Percentiles rank a stretch among this genome's conserved stretches.
These are phyloP conservation scores for Hypholoma sublateritium DNA, from an alignment of 768 basidiomycete species.

Conservation along the genomic window DNA sequence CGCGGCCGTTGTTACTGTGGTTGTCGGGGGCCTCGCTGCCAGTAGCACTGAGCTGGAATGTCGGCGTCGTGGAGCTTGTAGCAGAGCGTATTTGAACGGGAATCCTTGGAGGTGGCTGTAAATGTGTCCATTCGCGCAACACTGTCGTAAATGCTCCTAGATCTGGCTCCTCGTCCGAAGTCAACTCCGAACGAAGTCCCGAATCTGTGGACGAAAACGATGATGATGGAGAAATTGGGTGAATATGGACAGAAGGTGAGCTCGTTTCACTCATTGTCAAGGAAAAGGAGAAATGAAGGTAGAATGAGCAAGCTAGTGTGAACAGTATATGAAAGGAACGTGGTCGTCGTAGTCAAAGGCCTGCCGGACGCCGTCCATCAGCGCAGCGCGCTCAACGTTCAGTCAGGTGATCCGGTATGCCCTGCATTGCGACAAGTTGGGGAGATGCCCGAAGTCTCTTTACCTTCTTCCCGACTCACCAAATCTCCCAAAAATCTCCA, in stretches of 20 bases:
- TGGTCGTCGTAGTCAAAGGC: neutral
- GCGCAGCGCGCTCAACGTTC: neutral
- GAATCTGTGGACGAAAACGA: conserved; percentile 24
- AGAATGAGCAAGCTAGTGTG: neutral
- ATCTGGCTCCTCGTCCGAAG: conserved; percentile 68
- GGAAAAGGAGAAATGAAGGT: conserved; percentile 10
- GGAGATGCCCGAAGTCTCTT: no score
- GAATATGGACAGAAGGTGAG: conserved; percentile 22
- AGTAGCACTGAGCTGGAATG: conserved; percentile 22
- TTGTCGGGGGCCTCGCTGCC: conserved; percentile 18
- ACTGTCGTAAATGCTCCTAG: conserved; percentile 72
- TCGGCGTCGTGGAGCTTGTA: conserved; percentile 25
- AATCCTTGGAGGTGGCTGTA: conserved; percentile 48
- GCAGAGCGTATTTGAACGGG: conserved; percentile 26
- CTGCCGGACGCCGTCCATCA: neutral
- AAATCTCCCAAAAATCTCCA: no score
- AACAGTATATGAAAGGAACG: neutral
- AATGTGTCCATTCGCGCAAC: conserved; percentile 60
- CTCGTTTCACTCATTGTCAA: conserved; percentile 24
- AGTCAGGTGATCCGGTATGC: neutral
- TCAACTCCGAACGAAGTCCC: conserved; percentile 41
- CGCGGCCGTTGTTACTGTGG: conserved; percentile 13
- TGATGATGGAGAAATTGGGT: conserved; percentile 25
- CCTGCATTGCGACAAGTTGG: no score
- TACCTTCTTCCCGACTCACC: no score